Base-by-base conservation (phyloP, 148 eudicot species). In the Vaccinium macrocarpon region DNA sequence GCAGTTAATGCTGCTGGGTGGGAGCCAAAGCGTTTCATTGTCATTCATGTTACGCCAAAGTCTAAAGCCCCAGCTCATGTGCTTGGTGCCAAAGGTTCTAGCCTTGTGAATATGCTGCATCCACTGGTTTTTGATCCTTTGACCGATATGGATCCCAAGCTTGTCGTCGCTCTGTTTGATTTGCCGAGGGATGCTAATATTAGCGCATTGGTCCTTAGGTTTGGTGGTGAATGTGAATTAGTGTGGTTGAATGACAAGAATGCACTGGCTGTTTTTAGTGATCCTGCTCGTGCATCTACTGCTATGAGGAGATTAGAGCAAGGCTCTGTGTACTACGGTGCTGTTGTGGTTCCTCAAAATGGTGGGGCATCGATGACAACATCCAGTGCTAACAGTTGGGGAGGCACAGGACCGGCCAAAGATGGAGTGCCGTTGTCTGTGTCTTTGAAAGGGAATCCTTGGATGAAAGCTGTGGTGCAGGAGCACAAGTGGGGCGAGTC, bases 161-260 rank as follows among this genome's bases (percentile, higher is more conserved):
- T 92, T 35, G 96, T 94, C 68, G 98, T 95, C 14, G 94, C 94
- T 78, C 82, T 97, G 23, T 92, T 97, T 78, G 98, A 97, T 83
- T 86, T 97, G 62, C 99, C 98, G 0, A 89, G 98, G 59, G 99
- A 94, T 82, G 97, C 98, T 48, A 96, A 92, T 85, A 90, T 97
- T 53, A 97, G 98, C 82, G 96, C 98, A 5, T 84, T 97, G 91
- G 91, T 97, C 59, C 83, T 97, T 83, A 90, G 99, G 88, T 97
- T 97, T 83, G 98, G 99, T 38, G 99, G 99, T 78, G 98, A 97
- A 86, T 94, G 99, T 89, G 99, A 97, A 70, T 90, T 97, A 8
- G 97, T 93, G 11, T 97, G 99, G 99, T 91, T 97, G 88, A 97
- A 97, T 84, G 98, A 97, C 82, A 97, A 93, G 88, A 97, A 97